Conservation (phyloP, 768 basidiomycete species). For the Calocybe cyanea region DNA sequence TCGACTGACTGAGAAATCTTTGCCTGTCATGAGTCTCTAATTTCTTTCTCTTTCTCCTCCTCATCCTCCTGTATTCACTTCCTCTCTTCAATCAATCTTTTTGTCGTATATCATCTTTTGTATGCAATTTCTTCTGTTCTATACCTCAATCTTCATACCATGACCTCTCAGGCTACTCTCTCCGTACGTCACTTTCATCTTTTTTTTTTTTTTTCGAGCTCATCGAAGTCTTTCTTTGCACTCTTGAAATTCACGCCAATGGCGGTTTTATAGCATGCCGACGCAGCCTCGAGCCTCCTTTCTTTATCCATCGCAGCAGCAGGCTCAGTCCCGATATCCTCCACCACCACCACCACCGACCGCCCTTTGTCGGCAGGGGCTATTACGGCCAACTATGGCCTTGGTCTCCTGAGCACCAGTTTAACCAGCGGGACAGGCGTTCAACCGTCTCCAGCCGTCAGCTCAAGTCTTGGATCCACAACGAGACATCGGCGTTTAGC, state of each 20-base stretch:
- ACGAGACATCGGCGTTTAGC: conserved; percentile 63
- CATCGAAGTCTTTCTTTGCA: too few species aligned
- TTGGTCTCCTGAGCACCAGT: conserved; percentile 10
- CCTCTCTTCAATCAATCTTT: conserved; percentile 12
- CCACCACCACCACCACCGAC: conserved; percentile 26
- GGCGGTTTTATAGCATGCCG: conserved; percentile 30
- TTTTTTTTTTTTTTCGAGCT: background rate
- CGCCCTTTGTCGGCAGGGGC: conserved; percentile 4
- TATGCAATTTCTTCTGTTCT: conserved; percentile 16
- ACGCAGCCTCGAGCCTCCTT: conserved; percentile 55
- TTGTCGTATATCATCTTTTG: conserved; percentile 12
- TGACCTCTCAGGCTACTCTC: conserved; percentile 13
- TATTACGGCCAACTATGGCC: conserved; percentile 10
- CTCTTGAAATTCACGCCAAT: conserved; percentile 7
- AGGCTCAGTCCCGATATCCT: conserved; percentile 43
- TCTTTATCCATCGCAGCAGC: conserved; percentile 66
- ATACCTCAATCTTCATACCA: conserved; percentile 11
- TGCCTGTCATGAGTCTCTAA: too few species aligned
- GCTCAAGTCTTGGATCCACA: conserved; percentile 24
- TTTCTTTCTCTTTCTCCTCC: conserved; percentile 16
- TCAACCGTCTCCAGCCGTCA: conserved; percentile 22
- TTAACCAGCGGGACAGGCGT: conserved; percentile 8
- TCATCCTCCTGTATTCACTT: conserved; percentile 17
- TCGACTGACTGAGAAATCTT: too few species aligned
- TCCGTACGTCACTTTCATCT: conserved; percentile 6